Conservation (phyloP, 225 moss, liverwort and hornwort genomes). For the Straminergon stramineum region DNA sequence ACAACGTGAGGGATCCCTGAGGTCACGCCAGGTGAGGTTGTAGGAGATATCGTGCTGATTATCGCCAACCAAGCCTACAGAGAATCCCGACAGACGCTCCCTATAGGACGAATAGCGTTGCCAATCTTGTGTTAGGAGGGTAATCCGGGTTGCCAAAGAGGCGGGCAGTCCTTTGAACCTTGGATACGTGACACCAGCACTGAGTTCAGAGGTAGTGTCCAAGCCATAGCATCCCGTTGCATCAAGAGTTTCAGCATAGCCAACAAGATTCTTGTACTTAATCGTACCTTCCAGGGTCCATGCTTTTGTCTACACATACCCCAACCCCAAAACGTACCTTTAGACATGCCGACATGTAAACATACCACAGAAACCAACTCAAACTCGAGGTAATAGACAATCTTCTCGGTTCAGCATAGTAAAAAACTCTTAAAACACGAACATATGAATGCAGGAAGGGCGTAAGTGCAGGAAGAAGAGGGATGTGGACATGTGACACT, state of each 20-base stretch:
- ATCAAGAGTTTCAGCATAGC: slow-evolving; percentile 92
- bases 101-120: slow-evolving; percentile 92
- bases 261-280: slow-evolving; percentile 88
- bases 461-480: background rate
- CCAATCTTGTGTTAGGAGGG: slow-evolving; percentile 96
- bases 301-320: slow-evolving; percentile 67
- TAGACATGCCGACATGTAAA: background rate
- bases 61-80: slow-evolving; percentile 79
- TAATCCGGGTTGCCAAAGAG: slow-evolving; percentile 66
- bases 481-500: background rate
- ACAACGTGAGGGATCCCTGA: slow-evolving; percentile 79
- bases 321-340: slow-evolving; percentile 2
- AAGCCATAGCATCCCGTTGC: slow-evolving; percentile 97
- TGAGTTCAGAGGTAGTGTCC: slow-evolving; percentile 95
- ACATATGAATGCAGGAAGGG: background rate
- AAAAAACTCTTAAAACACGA: background rate
- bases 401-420: background rate
- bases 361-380: background rate
- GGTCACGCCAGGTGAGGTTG: slow-evolving; percentile 96
- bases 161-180: slow-evolving; percentile 78
- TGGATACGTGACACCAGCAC: slow-evolving; percentile 82
- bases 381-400: background rate
- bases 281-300: slow-evolving; percentile 97
- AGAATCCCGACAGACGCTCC: slow-evolving; percentile 78
- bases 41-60: slow-evolving; percentile 85